phyloP scores from a whole-genome alignment of 2,329 filamentous ascomycete species.

The Alternaria ethzedia region DNA sequence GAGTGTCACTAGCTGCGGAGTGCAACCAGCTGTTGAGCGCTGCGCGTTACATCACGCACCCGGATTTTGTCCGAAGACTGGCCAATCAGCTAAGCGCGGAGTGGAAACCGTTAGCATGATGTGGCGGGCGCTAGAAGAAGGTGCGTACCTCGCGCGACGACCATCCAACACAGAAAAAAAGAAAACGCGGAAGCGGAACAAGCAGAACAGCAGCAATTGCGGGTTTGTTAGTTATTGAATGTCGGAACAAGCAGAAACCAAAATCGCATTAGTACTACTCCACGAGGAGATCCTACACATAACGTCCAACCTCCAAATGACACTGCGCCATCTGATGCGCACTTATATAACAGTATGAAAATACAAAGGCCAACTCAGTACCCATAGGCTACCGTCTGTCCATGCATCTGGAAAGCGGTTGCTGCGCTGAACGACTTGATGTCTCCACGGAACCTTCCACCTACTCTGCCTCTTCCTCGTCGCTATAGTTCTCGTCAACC shows the following conservation, averaged over 20 bases:
- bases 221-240: not conserved
- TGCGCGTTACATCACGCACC: not conserved
- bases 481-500: slow-evolving; percentile 2
- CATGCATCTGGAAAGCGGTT: not conserved
- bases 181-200: not conserved
- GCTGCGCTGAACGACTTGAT: not conserved
- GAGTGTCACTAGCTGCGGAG: not conserved
- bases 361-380: not conserved
- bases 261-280: not conserved
- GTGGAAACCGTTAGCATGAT: not conserved
- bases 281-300: not conserved
- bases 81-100: not conserved
- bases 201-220: not conserved
- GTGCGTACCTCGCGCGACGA: not conserved
- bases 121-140: not conserved
- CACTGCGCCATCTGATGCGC: not conserved
- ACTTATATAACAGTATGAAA: not conserved
- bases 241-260: not conserved
- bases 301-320: not conserved
- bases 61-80: not conserved
- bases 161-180: not conserved
- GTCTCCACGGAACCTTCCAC: not conserved
- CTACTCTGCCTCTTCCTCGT: not conserved
- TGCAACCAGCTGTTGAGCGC: not conserved
- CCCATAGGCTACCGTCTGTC: not conserved